phyloP scores from a whole-genome alignment of 2,329 filamentous ascomycete genomes.

The Exutisphaerella laricina region DNA sequence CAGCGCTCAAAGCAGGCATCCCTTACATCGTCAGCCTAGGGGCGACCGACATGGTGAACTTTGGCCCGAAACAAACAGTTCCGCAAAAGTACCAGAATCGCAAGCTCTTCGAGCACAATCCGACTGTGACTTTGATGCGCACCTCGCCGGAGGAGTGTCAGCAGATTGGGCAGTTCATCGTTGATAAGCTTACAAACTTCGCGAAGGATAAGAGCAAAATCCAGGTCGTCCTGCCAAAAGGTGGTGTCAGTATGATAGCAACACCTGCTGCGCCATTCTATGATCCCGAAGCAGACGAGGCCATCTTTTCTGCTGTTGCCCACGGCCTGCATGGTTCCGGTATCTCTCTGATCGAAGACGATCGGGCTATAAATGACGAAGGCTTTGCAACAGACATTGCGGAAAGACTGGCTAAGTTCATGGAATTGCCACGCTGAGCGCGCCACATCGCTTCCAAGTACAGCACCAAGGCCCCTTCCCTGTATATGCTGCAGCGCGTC shows the following conservation, averaged over 20 bases:
- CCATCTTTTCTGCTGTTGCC: slow-evolving; percentile 45
- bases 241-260: slow-evolving; percentile 58
- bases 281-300: slow-evolving; percentile 45
- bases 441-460: too few species aligned
- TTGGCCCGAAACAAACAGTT: slow-evolving; percentile 52
- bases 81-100: slow-evolving; percentile 51
- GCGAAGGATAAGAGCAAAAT: slow-evolving; percentile 40
- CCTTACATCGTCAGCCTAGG: slow-evolving; percentile 51
- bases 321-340: slow-evolving; percentile 45
- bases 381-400: slow-evolving; percentile 48
- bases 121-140: slow-evolving; percentile 60
- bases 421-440: slow-evolving; percentile 13
- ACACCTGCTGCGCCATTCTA: slow-evolving; percentile 50
- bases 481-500: too few species aligned
- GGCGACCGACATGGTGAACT: slow-evolving; percentile 57
- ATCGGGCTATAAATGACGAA: slow-evolving; percentile 51
- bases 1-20: slow-evolving; percentile 52
- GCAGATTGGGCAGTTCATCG: slow-evolving; percentile 53
- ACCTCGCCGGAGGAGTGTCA: slow-evolving; percentile 54
- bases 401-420: slow-evolving; percentile 28
- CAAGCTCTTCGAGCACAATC: slow-evolving; percentile 59
- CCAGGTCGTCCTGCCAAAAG: slow-evolving; percentile 55
- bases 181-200: slow-evolving; percentile 45
- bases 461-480: too few species aligned
- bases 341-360: slow-evolving; percentile 46